These are phyloP conservation scores for Chaetomium fimeti DNA, from an alignment of 495 filamentous ascomycete species.

Conservation along the genomic window DNA sequence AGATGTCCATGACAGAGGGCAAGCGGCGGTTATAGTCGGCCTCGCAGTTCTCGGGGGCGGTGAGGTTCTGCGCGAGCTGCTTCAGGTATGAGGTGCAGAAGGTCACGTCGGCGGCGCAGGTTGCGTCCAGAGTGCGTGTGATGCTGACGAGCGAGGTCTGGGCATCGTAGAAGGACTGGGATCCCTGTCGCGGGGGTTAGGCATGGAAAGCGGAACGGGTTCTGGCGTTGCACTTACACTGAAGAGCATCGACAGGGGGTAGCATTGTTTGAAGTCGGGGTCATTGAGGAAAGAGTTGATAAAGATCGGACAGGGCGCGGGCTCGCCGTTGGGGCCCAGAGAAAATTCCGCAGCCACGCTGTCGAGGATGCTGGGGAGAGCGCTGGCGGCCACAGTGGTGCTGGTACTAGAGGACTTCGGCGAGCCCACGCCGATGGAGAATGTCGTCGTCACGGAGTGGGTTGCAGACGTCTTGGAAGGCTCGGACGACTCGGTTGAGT, in stretches of 20 bases:
- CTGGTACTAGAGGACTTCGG: constrained; percentile 32
- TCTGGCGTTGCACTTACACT: constrained; percentile 45
- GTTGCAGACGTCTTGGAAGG: constrained; percentile 15
- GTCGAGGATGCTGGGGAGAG: constrained; percentile 71
- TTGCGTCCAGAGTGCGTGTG: constrained; percentile 66
- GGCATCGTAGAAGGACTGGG: constrained; percentile 69
- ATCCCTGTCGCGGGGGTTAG: constrained; percentile 48
- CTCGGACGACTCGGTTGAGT: background rate
- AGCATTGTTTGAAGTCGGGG: constrained; percentile 62
- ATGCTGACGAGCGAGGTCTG: constrained; percentile 62
- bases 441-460: constrained; percentile 36
- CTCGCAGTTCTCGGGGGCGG: constrained; percentile 60
- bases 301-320: constrained; percentile 60
- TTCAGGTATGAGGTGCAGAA: constrained; percentile 61
- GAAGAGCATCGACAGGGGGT: constrained; percentile 72
- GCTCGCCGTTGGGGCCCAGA: constrained; percentile 33
- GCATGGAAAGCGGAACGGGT: background rate
- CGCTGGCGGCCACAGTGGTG: constrained; percentile 35
- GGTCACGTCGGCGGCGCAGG: constrained; percentile 62
- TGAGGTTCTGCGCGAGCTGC: constrained; percentile 58
- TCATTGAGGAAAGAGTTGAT: constrained; percentile 65
- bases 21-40: constrained; percentile 65
- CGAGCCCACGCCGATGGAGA: constrained; percentile 40
- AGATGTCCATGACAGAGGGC: constrained; percentile 63
- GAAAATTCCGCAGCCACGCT: constrained; percentile 70